Base-by-base conservation (phyloP, 2,329 filamentous ascomycete genomes). In the Myriangium duriaei region DNA sequence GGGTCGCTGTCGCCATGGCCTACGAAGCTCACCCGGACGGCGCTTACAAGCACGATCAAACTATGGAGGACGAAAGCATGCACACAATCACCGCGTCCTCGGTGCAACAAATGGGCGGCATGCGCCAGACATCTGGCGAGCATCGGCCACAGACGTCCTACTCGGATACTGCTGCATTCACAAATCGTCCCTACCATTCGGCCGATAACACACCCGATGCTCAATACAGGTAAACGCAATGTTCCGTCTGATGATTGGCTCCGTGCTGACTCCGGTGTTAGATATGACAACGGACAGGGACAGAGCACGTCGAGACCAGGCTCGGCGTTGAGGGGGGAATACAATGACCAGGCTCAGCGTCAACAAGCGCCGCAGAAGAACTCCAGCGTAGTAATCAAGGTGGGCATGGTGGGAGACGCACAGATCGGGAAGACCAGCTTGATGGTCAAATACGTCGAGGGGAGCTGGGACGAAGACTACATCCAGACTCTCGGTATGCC, bases 401-500 rank as follows among this genome's bases (percentile, higher is more conserved):
- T 98, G 36, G 91, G 91, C 55, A 98, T 98, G 91, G 91, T 98
- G 32, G 91, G 91, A 32, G 91, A 98, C 64, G 91, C 91, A 41
- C 91, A 98, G 63, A 98, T 98, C 51, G 91, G 91, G 56, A 98
- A 98, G 73, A 98, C 91, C 12, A 95, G 87, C 47, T 65, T 98
- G 57, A 98, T 98, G 91, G 91, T 98, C 55, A 98, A 98, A 62
- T 98, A 98, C 56, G 91, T 98, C 40, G 91, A 98, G 64, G 91
- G 91, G 43, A 95, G 87, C 62, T 98, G 91, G 86, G 91, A 98
- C 60, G 91, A 98, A 64, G 91, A 98, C 60, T 98, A 98, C 62
- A 98, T 98, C 54, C 91, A 98, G 64, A 98, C 91, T 14, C 67
- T 98, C 31, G 91, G 76, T 80, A 61, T 45, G 67, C 36, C 17